These are phyloP conservation scores for Tulasnella sp. DNA, from an alignment of 768 basidiomycete species.

Conservation along the genomic window DNA sequence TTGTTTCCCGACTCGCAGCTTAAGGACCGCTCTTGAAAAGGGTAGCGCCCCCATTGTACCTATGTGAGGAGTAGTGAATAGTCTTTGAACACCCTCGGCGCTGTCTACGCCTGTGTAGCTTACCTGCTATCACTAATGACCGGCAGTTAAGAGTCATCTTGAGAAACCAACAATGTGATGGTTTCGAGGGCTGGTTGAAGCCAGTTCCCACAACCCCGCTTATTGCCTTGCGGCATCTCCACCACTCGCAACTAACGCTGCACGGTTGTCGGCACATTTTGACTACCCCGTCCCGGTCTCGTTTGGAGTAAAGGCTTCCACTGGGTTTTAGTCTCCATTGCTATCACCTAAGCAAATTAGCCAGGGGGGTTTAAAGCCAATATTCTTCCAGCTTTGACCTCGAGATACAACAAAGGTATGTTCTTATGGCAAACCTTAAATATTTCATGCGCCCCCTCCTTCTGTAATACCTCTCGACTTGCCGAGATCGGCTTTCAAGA, in stretches of 20 bases:
- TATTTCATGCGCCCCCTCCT: neutral
- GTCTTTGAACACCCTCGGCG: neutral
- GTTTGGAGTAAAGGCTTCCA: neutral
- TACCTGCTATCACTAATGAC: neutral
- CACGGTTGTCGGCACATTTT: neutral
- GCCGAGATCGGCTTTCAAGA: neutral
- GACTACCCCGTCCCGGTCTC: neutral
- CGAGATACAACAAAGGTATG: neutral
- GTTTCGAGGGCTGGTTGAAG: too few relatives aligned
- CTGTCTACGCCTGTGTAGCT: neutral
- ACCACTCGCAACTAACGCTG: neutral
- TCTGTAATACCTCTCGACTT: neutral
- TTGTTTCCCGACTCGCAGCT: conserved; percentile 33
- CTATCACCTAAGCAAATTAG: neutral
- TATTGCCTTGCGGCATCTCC: neutral
- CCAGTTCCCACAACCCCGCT: neutral
- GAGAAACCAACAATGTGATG: neutral
- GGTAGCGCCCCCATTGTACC: conserved; percentile 54
- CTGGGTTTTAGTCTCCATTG: neutral
- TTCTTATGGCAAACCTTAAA: neutral
- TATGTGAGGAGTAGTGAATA: neutral
- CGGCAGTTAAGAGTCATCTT: neutral
- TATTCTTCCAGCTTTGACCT: neutral
- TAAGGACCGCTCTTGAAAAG: conserved; percentile 69
- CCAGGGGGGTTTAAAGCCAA: neutral